Conservation (phyloP, 1,284 basidiomycete species). For the Paramarasmius palmivorus region DNA sequence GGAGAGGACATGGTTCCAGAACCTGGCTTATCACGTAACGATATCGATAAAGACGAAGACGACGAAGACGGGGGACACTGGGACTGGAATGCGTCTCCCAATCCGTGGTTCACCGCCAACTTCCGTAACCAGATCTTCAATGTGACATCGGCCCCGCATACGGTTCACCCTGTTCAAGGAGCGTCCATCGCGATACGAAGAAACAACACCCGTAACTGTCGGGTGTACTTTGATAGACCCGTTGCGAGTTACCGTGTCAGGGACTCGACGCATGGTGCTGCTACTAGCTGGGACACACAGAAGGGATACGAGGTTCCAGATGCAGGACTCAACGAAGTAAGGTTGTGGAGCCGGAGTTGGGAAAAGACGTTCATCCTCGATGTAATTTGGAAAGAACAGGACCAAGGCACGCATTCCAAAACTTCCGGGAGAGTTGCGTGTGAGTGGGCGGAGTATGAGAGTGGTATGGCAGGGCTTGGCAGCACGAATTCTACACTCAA, state of each 20-base stretch:
- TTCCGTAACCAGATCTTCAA: not conserved
- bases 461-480: constrained; percentile 48
- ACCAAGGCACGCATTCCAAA: not conserved
- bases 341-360: constrained; percentile 74
- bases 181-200: constrained; percentile 38
- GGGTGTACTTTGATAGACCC: constrained; percentile 55
- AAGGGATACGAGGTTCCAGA: constrained; percentile 42
- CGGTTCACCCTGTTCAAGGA: not conserved
- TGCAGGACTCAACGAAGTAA: constrained; percentile 44
- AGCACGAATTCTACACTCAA: constrained; percentile 14
- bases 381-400: constrained; percentile 37
- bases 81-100: not conserved
- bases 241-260: constrained; percentile 32
- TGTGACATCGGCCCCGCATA: not conserved
- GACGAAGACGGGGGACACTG: not conserved
- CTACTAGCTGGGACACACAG: constrained; percentile 38
- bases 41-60: not conserved
- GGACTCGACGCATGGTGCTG: constrained; percentile 36
- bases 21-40: not conserved
- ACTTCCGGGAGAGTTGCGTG: constrained; percentile 59
- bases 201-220: constrained; percentile 64
- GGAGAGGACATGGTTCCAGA: constrained; percentile 7
- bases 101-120: not conserved
- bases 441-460: constrained; percentile 70
- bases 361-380: constrained; percentile 58